Percentiles rank a stretch among this genome's conserved stretches.
Evolutionary conservation across 805 yeast species (phyloP).

Genomic region (Maudiozyma pseudohumilis): DNA sequence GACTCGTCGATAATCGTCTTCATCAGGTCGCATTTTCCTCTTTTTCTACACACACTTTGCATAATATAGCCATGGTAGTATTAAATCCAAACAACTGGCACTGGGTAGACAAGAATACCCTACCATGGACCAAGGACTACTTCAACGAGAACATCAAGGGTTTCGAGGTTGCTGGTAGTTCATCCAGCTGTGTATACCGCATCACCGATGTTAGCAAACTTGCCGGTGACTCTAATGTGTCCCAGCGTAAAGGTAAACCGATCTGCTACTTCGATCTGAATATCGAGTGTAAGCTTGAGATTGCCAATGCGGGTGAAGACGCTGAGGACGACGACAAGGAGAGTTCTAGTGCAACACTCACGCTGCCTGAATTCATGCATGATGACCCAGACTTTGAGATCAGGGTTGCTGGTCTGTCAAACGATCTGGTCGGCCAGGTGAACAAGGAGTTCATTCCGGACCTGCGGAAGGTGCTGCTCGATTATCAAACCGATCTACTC

Average conservation of each 20-base stretch:
- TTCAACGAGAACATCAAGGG: conserved; percentile 32
- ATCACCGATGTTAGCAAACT: conserved; percentile 37
- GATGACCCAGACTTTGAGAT: conserved; percentile 65
- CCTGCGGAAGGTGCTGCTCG: conserved; percentile 37
- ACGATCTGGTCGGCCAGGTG: conserved; percentile 31
- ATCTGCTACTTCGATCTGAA: conserved; percentile 64
- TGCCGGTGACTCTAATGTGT: conserved; percentile 71
- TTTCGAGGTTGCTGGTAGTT: conserved; percentile 14
- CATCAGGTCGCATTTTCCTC: too few species aligned
- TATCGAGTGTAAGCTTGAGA: conserved; percentile 38
- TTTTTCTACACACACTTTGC: too few species aligned
- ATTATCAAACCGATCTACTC: conserved; percentile 56
- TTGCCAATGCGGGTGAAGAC: conserved; percentile 13
- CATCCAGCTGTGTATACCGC: conserved; percentile 17
- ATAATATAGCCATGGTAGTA: conserved; percentile 50
- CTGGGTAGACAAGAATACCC: conserved; percentile 62
- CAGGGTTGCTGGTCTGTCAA: conserved; percentile 36
- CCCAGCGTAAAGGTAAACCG: conserved; percentile 75
- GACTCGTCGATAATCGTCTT: too few species aligned
- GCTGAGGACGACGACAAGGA: conserved; percentile 29
- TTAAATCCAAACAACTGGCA: conserved; percentile 71
- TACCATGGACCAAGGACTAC: conserved; percentile 52
- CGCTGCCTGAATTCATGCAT: conserved; percentile 62
- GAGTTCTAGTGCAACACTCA: conserved; percentile 35
- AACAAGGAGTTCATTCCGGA: conserved; percentile 43